These are phyloP conservation scores for Favolaschia claudopus DNA, from an alignment of 768 basidiomycete species.

Conservation along the genomic window DNA sequence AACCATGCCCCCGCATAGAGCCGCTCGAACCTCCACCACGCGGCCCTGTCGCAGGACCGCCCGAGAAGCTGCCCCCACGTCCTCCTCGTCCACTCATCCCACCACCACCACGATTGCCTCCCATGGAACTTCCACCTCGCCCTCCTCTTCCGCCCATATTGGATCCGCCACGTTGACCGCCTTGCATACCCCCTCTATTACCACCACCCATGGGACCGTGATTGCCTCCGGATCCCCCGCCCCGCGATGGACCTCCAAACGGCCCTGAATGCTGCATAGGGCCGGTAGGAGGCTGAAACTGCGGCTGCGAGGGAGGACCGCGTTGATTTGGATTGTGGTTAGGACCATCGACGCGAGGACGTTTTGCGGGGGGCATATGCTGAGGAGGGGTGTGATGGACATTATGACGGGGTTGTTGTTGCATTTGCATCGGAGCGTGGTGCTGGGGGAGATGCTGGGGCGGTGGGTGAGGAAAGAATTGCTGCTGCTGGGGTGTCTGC, in stretches of 20 bases:
- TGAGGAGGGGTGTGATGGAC: conserved; percentile 74
- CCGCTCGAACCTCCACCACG: conserved; percentile 56
- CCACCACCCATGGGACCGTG: conserved; percentile 43
- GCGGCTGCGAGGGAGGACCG: conserved; percentile 64
- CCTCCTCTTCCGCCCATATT: conserved; percentile 53
- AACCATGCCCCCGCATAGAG: conserved; percentile 66
- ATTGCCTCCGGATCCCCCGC: conserved; percentile 47
- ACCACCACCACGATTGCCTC: conserved; percentile 61
- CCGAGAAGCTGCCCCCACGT: conserved; percentile 46
- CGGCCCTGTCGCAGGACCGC: conserved; percentile 50
- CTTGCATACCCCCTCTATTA: conserved; percentile 28
- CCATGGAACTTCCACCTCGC: conserved; percentile 39
- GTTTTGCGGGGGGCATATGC: conserved; percentile 90
- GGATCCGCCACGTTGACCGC: conserved; percentile 48
- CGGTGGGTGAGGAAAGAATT: conserved; percentile 49
- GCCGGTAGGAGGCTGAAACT: conserved; percentile 67
- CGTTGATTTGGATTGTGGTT: conserved; percentile 59
- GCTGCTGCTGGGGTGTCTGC: conserved; percentile 46
- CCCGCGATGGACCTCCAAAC: conserved; percentile 43
- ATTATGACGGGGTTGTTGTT: conserved; percentile 58
- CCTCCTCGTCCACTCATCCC: conserved; percentile 50
- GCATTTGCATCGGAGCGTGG: conserved; percentile 51
- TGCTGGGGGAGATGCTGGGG: conserved; percentile 52
- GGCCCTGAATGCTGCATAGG: conserved; percentile 52
- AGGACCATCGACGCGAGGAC: conserved; percentile 88